Percentiles rank a stretch among this genome's conserved stretches.
phyloP scores from a whole-genome alignment of 2,329 filamentous ascomycete species.

The Neonectria punicea region DNA sequence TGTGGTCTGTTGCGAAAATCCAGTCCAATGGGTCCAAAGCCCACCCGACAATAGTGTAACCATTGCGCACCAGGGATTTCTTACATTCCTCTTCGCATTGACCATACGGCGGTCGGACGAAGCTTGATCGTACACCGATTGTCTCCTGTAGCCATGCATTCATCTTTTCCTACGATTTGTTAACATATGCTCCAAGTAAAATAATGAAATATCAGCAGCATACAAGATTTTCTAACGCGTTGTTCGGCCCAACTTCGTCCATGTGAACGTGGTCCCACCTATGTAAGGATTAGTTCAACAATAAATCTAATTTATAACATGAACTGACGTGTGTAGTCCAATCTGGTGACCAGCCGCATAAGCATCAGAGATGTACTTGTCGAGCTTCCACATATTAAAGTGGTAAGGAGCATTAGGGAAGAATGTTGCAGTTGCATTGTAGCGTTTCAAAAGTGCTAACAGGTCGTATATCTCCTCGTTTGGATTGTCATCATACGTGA shows the following conservation, averaged over 20 bases:
- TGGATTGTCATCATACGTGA: constrained; percentile 11
- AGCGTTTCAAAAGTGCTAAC: constrained; percentile 11
- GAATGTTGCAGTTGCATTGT: constrained; percentile 13
- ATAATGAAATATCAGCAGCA: neutral
- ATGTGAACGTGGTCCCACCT: neutral
- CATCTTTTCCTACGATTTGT: constrained; percentile 3
- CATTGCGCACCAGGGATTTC: constrained; percentile 5
- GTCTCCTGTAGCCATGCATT: neutral
- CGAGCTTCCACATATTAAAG: constrained; percentile 6
- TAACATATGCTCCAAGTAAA: neutral
- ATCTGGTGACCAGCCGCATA: constrained; percentile 13
- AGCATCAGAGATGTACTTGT: constrained; percentile 7
- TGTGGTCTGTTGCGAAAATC: constrained; percentile 4
- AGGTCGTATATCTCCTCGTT: constrained; percentile 10
- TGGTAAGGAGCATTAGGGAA: constrained; percentile 8
- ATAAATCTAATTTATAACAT: neutral
- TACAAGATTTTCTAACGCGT: neutral
- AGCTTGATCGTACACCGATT: constrained; percentile 8
- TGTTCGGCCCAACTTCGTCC: neutral
- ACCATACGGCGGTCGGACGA: constrained; percentile 9
- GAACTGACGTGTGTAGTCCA: constrained; percentile 11
- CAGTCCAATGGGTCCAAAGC: constrained; percentile 9
- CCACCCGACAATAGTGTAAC: constrained; percentile 11
- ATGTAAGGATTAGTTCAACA: neutral
- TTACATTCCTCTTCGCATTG: constrained; percentile 9